These are phyloP conservation scores for Fraxinus sp. DNA, from an alignment of 305 asterid species.

Conservation along the genomic window DNA sequence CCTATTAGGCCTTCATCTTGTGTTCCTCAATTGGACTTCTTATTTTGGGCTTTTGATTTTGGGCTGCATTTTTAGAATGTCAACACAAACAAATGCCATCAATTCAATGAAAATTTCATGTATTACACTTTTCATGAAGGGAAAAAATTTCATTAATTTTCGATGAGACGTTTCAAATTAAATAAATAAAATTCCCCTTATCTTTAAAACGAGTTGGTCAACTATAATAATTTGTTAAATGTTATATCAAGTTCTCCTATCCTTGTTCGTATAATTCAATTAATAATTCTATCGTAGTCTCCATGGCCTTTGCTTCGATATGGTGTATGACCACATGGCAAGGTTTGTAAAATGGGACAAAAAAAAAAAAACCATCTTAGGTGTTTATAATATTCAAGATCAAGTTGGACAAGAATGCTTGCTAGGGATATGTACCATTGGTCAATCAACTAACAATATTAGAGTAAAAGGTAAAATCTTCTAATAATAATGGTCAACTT, in stretches of 20 bases:
- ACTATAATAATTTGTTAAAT: not conserved
- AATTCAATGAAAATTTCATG: too few species aligned
- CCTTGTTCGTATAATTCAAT: slow-evolving; percentile 1
- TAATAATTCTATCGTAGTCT: not conserved
- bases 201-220: not conserved
- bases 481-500: not conserved
- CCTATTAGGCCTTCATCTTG: too few species aligned
- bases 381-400: not conserved
- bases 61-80: too few species aligned
- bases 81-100: not conserved
- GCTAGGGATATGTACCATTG: not conserved
- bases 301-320: not conserved
- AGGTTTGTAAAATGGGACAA: not conserved
- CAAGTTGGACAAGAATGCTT: not conserved
- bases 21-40: too few species aligned
- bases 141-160: not conserved
- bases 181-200: not conserved
- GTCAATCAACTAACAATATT: not conserved
- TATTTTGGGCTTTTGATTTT: too few species aligned
- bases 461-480: not conserved
- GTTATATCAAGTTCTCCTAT: not conserved
- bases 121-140: not conserved
- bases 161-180: not conserved
- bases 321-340: not conserved
- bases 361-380: not conserved